Conservation (phyloP, 139 green algal genomes). For the Chlamydomonas applanata region DNA sequence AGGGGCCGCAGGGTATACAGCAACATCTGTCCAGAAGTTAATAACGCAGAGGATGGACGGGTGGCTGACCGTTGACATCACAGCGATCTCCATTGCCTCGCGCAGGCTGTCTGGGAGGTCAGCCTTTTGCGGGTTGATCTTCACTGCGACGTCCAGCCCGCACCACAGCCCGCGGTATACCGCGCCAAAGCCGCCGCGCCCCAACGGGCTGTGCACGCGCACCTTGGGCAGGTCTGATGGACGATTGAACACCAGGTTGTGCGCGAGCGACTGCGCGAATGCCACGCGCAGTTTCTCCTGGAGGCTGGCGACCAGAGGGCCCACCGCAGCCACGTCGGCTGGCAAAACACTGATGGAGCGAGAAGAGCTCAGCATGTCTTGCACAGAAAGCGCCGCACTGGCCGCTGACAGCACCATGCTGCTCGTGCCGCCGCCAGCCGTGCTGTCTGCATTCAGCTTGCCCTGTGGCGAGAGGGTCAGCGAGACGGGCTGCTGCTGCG, state of each 20-base stretch:
- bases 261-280: not conserved
- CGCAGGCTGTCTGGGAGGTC: conserved; percentile 19
- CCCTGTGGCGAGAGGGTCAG: no score
- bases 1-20: not conserved
- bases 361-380: not conserved
- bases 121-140: conserved; percentile 14
- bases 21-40: conserved; percentile 10
- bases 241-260: conserved; percentile 4
- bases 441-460: no score
- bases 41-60: conserved; percentile 29
- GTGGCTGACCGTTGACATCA: conserved; percentile 34
- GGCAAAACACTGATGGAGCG: no score
- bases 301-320: conserved; percentile 12
- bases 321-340: not conserved
- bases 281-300: not conserved
- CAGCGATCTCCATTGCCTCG: conserved; percentile 38
- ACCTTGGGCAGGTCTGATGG: conserved; percentile 2
- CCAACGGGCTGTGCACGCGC: conserved; percentile 2
- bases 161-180: conserved; percentile 34
- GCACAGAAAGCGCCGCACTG: no score
- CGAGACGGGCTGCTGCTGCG: no score
- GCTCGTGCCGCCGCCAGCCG: no score
- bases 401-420: no score
- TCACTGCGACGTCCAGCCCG: conserved; percentile 18
- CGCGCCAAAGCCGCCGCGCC: conserved; percentile 27